Evolutionary conservation across 164 flowering plant species (phyloP), one percentile per base, ranked within the genome.

Genomic region (Magnolia changhungtana): DNA sequence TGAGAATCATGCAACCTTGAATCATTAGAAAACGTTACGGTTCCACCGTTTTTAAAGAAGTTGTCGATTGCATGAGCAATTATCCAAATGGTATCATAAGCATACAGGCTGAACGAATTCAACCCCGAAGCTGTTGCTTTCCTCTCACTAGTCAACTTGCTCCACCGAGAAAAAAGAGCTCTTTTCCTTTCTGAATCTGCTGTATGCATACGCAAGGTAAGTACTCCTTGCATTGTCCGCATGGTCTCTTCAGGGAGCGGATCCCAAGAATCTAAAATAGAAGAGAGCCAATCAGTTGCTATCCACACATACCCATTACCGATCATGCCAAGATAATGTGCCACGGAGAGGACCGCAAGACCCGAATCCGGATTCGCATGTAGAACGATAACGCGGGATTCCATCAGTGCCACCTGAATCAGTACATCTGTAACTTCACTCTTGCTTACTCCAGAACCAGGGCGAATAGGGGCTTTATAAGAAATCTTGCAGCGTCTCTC

Each of bases 231-330:
- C 74, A 94, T 76, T 10, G 80, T 50, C 37, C 88, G 86, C 82
- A 85, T 83, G 45, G 70, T 82, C 5, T 84, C 85, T 8, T 77
- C 64, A 7, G 89, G 83, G 8, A 86, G 83, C 11, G 90, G 87
- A 13, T 78, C 75, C 68, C 66, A 69, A 24, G 96, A 81, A 84
- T 96, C 99, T 23, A 96, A 73, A 51, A 84, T 49, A 8, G 90
- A 78, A 31, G 99, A 83, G 11, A 96, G 91, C 98, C 98, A 92
- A 78, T 90, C 91, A 20, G 99, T 90, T 61, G 97, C 91, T 73
- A 96, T 89, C 99, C 99, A 94, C 50, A 88, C 99, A 87, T 86
- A 96, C 4, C 97, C 99, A 72, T 78, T 86, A 1, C 79, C 85
- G 91, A 94, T 88, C 99, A 96, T 93, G 52, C 80, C 88, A 67